Evolutionary conservation across 306 rosid species (phyloP).

Genomic region (Citrullus colocynthis): DNA sequence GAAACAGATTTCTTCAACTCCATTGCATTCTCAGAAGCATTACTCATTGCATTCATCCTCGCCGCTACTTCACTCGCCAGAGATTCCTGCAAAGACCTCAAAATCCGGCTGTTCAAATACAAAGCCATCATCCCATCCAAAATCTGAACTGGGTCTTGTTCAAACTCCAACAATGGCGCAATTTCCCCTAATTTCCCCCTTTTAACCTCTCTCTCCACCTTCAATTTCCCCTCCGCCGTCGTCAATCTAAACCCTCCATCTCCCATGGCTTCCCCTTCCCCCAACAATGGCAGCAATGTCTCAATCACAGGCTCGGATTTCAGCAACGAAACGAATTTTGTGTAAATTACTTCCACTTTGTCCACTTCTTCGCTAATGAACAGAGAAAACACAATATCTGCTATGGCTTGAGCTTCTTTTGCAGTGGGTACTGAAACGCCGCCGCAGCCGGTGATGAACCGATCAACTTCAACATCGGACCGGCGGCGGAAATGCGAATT

Average conservation of each 20-base stretch:
- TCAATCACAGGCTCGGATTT: slow-evolving; percentile 55
- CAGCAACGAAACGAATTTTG: slow-evolving; percentile 49
- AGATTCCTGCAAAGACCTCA: slow-evolving; percentile 73
- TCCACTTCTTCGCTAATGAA: slow-evolving; percentile 72
- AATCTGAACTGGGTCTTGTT: slow-evolving; percentile 79
- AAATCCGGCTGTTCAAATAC: slow-evolving; percentile 60
- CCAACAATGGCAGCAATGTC: slow-evolving; percentile 53
- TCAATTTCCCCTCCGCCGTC: slow-evolving; percentile 45
- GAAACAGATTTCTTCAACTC: slow-evolving; percentile 54
- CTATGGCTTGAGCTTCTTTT: slow-evolving; percentile 59
- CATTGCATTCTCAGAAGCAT: slow-evolving; percentile 61
- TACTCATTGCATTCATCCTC: slow-evolving; percentile 72
- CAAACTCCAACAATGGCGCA: slow-evolving; percentile 47
- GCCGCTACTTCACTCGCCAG: slow-evolving; percentile 78
- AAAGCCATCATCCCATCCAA: slow-evolving; percentile 84
- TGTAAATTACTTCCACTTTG: slow-evolving; percentile 59
- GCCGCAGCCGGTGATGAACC: slow-evolving; percentile 19
- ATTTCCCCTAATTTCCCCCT: slow-evolving; percentile 12
- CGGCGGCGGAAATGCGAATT: slow-evolving; percentile 31
- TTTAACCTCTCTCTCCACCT: slow-evolving; percentile 32
- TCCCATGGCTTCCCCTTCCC: slow-evolving; percentile 26
- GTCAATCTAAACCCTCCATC: slow-evolving; percentile 73
- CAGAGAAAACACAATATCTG: slow-evolving; percentile 59
- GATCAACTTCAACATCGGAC: slow-evolving; percentile 25
- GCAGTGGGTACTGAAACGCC: slow-evolving; percentile 31